Conservation (phyloP, 495 filamentous ascomycete genomes). For the Hypoxylon cercidicola region DNA sequence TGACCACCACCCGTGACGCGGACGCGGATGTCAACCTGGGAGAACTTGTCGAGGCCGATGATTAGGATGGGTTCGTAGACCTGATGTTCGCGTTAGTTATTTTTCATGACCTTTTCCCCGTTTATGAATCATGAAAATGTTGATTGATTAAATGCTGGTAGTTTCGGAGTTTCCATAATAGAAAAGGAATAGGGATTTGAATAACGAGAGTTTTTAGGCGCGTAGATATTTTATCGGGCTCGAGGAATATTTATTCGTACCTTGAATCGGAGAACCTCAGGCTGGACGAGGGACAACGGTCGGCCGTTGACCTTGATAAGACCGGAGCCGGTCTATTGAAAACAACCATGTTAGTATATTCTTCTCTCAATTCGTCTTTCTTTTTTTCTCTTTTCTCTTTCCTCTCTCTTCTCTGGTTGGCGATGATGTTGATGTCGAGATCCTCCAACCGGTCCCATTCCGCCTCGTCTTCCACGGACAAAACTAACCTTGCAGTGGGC, state of each 20-base stretch:
- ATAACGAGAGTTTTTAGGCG: too few species aligned
- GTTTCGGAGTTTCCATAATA: too few species aligned
- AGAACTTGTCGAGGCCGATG: constrained; percentile 96
- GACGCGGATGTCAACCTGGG: constrained; percentile 95
- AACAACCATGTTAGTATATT: constrained; percentile 30
- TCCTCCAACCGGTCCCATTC: background rate
- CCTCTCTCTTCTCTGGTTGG: background rate
- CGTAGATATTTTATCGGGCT: too few species aligned
- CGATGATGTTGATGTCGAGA: constrained; percentile 6
- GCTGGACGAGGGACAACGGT: constrained; percentile 91
- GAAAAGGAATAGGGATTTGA: too few species aligned
- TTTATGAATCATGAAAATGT: too few species aligned
- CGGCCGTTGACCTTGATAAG: constrained; percentile 99
- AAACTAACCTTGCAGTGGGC: constrained; percentile 90
- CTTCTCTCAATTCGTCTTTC: constrained; percentile 40
- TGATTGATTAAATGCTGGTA: too few species aligned
- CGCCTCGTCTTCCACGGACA: background rate
- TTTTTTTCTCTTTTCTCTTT: constrained; percentile 7
- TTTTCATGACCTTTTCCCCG: too few species aligned
- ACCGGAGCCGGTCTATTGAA: constrained; percentile 80
- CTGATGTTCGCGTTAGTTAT: constrained; percentile 48
- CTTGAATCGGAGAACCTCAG: constrained; percentile 98
- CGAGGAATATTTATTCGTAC: constrained; percentile 52
- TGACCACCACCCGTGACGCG: constrained; percentile 97
- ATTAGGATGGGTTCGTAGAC: constrained; percentile 98